These are phyloP conservation scores for Lactarius deliciosus DNA, from an alignment of 768 basidiomycete species.

Conservation along the genomic window DNA sequence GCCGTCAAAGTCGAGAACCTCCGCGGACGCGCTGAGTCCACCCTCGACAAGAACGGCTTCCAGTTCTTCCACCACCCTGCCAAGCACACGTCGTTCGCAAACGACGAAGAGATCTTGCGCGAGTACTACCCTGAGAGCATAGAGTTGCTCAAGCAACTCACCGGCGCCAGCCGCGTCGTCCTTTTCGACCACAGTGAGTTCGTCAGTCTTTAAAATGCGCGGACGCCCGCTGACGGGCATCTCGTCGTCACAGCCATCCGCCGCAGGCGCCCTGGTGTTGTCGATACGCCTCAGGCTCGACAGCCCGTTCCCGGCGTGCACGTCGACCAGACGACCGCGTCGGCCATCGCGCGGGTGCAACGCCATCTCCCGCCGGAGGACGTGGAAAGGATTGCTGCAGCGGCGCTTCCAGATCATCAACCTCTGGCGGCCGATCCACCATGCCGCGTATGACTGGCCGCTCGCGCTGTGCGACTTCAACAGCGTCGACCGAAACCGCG, in stretches of 20 bases:
- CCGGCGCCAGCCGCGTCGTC: conserved; percentile 60
- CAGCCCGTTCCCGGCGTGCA: conserved; percentile 46
- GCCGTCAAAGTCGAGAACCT: conserved; percentile 50
- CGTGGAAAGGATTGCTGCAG: conserved; percentile 39
- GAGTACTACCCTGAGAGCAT: conserved; percentile 64
- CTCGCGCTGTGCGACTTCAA: conserved; percentile 50
- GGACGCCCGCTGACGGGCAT: background rate
- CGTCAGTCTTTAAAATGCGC: background rate
- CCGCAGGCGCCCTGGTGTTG: conserved; percentile 41
- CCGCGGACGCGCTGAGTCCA: conserved; percentile 46
- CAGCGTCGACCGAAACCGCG: conserved; percentile 40
- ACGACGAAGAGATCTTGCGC: conserved; percentile 50
- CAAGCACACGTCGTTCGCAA: conserved; percentile 47
- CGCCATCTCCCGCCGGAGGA: conserved; percentile 45
- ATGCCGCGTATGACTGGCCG: conserved; percentile 49
- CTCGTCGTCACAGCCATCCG: conserved; percentile 41
- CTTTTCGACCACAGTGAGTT: conserved; percentile 64
- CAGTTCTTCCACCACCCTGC: conserved; percentile 43
- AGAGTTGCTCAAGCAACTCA: conserved; percentile 56
- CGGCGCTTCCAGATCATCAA: conserved; percentile 54
- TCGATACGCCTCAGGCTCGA: conserved; percentile 42
- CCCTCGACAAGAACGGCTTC: conserved; percentile 54
- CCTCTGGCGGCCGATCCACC: conserved; percentile 52
- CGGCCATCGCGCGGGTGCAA: conserved; percentile 44
- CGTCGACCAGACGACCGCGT: conserved; percentile 46